Conservation (phyloP, 768 basidiomycete genomes). For the Terana coerulea region DNA sequence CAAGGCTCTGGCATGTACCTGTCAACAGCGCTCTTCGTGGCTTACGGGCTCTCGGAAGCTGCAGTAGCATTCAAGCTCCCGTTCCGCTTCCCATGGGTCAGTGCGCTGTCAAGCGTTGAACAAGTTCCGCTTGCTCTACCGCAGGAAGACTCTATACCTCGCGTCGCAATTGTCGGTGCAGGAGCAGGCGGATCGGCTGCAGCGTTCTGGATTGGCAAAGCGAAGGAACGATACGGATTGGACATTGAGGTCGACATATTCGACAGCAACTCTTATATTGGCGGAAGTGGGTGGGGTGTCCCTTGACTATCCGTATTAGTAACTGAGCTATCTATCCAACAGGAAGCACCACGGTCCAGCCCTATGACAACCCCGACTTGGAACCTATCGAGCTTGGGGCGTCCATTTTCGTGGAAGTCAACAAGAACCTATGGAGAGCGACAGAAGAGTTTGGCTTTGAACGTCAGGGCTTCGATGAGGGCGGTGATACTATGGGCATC, state of each 20-base stretch:
- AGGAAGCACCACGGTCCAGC: constrained; percentile 80
- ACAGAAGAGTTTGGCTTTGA: constrained; percentile 76
- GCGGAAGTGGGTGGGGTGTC: constrained; percentile 65
- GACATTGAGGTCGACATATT: constrained; percentile 82
- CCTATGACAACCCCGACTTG: constrained; percentile 56
- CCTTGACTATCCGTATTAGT: not conserved
- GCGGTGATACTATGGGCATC: constrained; percentile 54
- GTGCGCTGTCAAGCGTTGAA: constrained; percentile 1
- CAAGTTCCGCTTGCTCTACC: constrained; percentile 4
- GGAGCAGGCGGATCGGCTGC: constrained; percentile 86
- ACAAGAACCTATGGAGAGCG: constrained; percentile 72
- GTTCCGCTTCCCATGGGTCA: constrained; percentile 11
- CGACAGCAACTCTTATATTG: constrained; percentile 71
- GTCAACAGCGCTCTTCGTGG: not conserved
- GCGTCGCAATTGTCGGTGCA: constrained; percentile 86
- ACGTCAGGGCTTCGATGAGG: constrained; percentile 40
- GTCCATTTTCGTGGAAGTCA: constrained; percentile 78
- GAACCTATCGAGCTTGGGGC: constrained; percentile 80
- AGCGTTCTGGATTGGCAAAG: constrained; percentile 80
- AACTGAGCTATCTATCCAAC: not conserved
- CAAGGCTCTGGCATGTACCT: too few species aligned
- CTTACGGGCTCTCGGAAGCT: constrained; percentile 3
- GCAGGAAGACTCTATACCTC: constrained; percentile 29
- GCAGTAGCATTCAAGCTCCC: constrained; percentile 8
- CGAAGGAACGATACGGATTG: constrained; percentile 63